Percentiles rank a stretch among this genome's conserved stretches.
These are phyloP conservation scores for Mayamaea pseudoterrestris DNA, from an alignment of 108 stramenopile species.

Conservation along the genomic window DNA sequence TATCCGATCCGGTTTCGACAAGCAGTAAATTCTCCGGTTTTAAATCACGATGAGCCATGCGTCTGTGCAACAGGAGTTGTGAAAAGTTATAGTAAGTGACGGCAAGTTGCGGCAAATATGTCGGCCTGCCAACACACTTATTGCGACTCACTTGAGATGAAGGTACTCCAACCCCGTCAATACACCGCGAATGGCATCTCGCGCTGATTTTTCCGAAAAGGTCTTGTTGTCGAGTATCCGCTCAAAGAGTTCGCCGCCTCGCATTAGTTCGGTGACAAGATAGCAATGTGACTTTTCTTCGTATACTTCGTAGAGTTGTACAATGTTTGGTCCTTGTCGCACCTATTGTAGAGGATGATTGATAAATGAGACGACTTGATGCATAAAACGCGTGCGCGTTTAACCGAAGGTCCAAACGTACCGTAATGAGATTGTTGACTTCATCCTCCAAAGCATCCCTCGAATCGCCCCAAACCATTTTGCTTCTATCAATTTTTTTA, in stretches of 20 bases:
- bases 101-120: too few species aligned
- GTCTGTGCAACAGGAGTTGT: too few species aligned
- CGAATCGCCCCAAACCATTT: conserved; percentile 53
- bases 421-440: conserved; percentile 35
- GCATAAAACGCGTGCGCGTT: too few species aligned
- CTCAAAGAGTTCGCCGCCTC: conserved; percentile 93
- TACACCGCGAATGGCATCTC: conserved; percentile 39
- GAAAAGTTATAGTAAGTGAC: too few species aligned
- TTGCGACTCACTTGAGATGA: conserved; percentile 58
- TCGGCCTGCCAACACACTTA: too few species aligned
- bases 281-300: conserved; percentile 49
- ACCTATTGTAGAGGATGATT: too few species aligned
- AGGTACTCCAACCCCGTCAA: conserved; percentile 72
- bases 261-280: conserved; percentile 68
- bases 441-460: conserved; percentile 55
- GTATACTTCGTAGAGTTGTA: conserved; percentile 69
- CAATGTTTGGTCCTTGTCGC: conserved; percentile 72
- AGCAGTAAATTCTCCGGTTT: conserved; percentile 70
- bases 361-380: too few species aligned
- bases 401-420: too few species aligned
- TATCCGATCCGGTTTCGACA: conserved; percentile 72
- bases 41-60: conserved; percentile 47
- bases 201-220: conserved; percentile 68
- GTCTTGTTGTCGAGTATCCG: conserved; percentile 69
- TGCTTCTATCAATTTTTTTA: conserved; percentile 60